Evolutionary conservation across 179 eudicot genomes (phyloP).

Genomic region (Heliamphora pulchella): DNA sequence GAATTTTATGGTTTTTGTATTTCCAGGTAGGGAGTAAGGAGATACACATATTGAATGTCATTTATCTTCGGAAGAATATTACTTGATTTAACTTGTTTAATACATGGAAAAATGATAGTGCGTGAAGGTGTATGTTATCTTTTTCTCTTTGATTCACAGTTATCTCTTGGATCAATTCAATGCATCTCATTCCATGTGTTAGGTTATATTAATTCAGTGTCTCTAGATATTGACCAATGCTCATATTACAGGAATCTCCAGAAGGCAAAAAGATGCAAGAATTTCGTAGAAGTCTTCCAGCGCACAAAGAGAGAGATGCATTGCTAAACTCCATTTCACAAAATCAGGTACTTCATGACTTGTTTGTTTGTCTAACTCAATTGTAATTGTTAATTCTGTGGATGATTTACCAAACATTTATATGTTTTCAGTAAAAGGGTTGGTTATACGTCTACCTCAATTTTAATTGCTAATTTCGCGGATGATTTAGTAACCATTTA

Average conservation of each 20-base stretch:
- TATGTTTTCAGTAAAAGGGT: background rate
- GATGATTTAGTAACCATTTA: background rate
- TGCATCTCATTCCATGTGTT: background rate
- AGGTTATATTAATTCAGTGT: background rate
- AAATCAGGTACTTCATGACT: conserved; percentile 55
- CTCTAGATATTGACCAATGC: conserved; percentile 11
- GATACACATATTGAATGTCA: background rate
- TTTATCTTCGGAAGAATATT: background rate
- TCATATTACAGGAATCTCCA: conserved; percentile 50
- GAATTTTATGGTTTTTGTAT: background rate
- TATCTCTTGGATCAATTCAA: background rate
- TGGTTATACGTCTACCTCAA: background rate
- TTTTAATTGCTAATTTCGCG: background rate
- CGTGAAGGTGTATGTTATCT: background rate
- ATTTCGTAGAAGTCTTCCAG: conserved; percentile 75
- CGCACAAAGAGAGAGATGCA: conserved; percentile 73
- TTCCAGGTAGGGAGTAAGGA: background rate
- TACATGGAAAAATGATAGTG: background rate
- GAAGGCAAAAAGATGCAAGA: conserved; percentile 92
- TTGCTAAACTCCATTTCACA: conserved; percentile 51
- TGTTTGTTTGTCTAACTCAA: conserved; percentile 6
- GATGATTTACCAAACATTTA: background rate
- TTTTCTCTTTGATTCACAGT: background rate
- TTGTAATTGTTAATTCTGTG: conserved; percentile 9
- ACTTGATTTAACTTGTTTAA: background rate